Evolutionary conservation across 1,139 yeast species (phyloP).

Genomic region (Magnusiomyces ingens): DNA sequence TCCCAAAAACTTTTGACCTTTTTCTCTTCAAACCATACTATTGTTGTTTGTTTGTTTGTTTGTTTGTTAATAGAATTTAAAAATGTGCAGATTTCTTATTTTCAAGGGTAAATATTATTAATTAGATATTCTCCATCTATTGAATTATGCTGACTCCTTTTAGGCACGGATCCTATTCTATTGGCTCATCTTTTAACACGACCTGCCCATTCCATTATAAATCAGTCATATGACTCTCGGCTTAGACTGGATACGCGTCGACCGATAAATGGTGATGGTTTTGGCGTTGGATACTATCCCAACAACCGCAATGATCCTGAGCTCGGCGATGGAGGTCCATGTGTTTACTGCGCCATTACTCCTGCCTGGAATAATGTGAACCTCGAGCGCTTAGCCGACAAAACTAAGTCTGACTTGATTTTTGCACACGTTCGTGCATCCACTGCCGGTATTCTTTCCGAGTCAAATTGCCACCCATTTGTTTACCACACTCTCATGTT

Average conservation of each 20-base stretch:
- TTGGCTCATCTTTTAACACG: conserved; percentile 81
- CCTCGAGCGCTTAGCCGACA: conserved; percentile 73
- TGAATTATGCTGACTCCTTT: neutral
- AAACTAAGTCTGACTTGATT: conserved; percentile 75
- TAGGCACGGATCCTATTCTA: conserved; percentile 70
- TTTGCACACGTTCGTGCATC: conserved; percentile 97
- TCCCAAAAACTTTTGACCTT: neutral
- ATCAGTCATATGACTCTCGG: conserved; percentile 89
- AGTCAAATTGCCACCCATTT: conserved; percentile 93
- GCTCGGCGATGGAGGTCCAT: conserved; percentile 53
- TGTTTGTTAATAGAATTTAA: conserved; percentile 1
- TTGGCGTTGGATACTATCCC: conserved; percentile 90
- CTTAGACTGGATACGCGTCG: conserved; percentile 78
- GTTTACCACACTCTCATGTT: conserved; percentile 81
- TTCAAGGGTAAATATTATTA: conserved; percentile 38
- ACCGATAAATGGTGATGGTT: conserved; percentile 97
- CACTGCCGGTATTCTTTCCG: conserved; percentile 88
- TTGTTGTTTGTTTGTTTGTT: neutral
- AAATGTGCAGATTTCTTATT: conserved; percentile 53
- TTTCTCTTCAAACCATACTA: too few relatives aligned
- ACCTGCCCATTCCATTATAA: conserved; percentile 95
- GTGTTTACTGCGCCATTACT: conserved; percentile 87
- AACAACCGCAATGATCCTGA: conserved; percentile 40
- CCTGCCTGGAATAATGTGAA: conserved; percentile 96
- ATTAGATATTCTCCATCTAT: neutral